Evolutionary conservation across 2,329 filamentous ascomycete genomes (phyloP), one percentile per base, ranked within the genome.

Genomic region (Aspergillus alliaceus): DNA sequence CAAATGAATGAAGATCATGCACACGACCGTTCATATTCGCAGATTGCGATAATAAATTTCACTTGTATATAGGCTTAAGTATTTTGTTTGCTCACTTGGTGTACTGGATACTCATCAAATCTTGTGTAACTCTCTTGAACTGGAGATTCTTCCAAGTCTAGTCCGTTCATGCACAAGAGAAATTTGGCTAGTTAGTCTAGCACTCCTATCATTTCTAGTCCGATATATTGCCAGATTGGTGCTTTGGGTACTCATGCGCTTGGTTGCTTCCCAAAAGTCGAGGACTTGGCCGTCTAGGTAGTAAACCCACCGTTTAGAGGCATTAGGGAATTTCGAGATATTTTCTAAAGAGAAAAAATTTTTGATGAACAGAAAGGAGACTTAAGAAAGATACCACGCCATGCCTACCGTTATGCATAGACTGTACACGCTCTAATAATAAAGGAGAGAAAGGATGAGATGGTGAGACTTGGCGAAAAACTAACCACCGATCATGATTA

Each of bases 331-430:
- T 40, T 14, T 52, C 44, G 58, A 29, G 31, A 60, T 34, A 60
- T 24, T 54, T n/a, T 48, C 54, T 60, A 59, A 39, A 24, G 37
- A 56, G 32, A n/a, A n/a, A n/a, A n/a, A n/a, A n/a, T n/a, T n/a
- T n/a, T n/a, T 31, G 25, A 54, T 59, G 53, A 51, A 63, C 60
- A 62, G 59, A 59, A 60, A 61, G 52, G 58, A 62, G 60, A 54
- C 55, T 66, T 64, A 54, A 56, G 44, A 59, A 64, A 59, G 62
- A 64, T 68, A 64, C 64, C 65, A 59, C 66, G 69, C 68, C 64
- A 73, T 70, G 65, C 65, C 61, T 65, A 61, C 68, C 64, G 62
- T 65, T 63, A 75, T 75, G 73, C 72, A 72, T 67, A 65, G 67
- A 71, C 70, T 72, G 63, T 71, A 74, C 66, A 72, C 64, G 71